Base-by-base conservation (phyloP, 106 monocot species). In the Platanthera zijinensis region DNA sequence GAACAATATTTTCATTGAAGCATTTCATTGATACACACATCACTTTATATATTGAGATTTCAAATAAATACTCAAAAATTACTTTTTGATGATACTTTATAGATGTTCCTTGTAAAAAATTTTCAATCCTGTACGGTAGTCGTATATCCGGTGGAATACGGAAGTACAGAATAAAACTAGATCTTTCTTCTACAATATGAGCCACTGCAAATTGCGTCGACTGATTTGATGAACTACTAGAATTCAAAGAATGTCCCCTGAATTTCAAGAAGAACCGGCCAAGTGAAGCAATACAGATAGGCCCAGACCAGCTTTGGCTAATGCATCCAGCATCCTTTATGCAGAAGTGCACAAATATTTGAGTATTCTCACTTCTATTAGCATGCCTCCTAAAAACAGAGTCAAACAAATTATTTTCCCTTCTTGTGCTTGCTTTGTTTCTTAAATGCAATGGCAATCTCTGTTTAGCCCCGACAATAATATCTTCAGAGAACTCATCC, bases 191-290 rank as follows among this genome's bases (percentile, higher is more conserved):
- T 66, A 83, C 74, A 76, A 88, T 81, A 61, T 88, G 79, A 19
- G 91, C 80, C 73, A 71, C 68, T 71, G 89, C 92, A 90, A 84
- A 92, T 59, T 82, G 50, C 32, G 81, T 84, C 32, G 19, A 61
- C 21, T 75, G 79, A 25, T 78, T 71, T 13, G 74, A 76, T 51
- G 6, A 48, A 48, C 45, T 68, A 1, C 48, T 28, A 69, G 77
- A 46, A 57, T 5, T 63, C 69, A 13, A 59, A 57, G 72, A 73
- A 47, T 22, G 2, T 74, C 71, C 82, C 78, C 83, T 90, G 74
- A 95, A 95, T 66, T 95, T 95, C 75, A 95, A 81, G 80, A 87
- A 95, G 78, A 95, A 95, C 6, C 86, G 86, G 62, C 95, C 95
- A 66, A 95, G 82, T 28, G 95, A 95, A 78, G 92, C 82, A 78